Base-by-base conservation (phyloP, 2,329 filamentous ascomycete species). In the Fusarium beomiforme region DNA sequence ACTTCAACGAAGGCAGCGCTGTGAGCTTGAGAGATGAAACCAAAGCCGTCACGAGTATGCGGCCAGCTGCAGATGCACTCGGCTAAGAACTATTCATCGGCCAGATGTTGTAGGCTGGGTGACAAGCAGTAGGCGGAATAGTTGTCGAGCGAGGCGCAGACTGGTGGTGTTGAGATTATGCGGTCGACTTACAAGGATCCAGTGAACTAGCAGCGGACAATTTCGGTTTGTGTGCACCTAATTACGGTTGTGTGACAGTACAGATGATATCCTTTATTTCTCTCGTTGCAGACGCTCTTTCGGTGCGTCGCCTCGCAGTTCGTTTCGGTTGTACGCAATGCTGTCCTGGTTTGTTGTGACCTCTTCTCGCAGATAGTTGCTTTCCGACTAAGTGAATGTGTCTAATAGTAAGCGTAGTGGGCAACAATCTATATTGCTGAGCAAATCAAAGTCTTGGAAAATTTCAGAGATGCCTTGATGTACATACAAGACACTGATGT, bases 1-100 rank as follows among this genome's bases (percentile, higher is more conserved):
- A 33, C 56, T 39, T 19, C 12, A 21, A 41, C 54, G 23, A 26
- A 24, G 17, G 10, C 47, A 29, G 16, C 8, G 17, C 21, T 24
- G 31, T 36, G 56, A 67, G 55, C 50, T 62, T 62, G 21, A 47
- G 39, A 47, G 59, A 49, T 43, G 56, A 60, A 67, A 68, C 17
- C 68, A 24, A 36, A 50, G 51, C 43, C 51, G 70, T 76, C 74
- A 74, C 74, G 64, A 76, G 69, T 39, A 55, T 31, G 65, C 77
- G 77, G 77, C 54, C 58, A 67, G 69, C 62, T 76, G 76, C 77
- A 78, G 74, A 44, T 61, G 39, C 58, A 67, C 56, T 70, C 66
- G 74, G 70, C 60, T 76, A 71, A 59, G 65, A 65, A 66, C 65
- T 64, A 65, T 67, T 61, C 53, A 64, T 63, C 67, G 51, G 41